A percentile compares a stretch with the other conserved stretches of the same genome.
Evolutionary conservation across 2,329 filamentous ascomycete species (phyloP).

Genomic region (Colletotrichum truncatum): DNA sequence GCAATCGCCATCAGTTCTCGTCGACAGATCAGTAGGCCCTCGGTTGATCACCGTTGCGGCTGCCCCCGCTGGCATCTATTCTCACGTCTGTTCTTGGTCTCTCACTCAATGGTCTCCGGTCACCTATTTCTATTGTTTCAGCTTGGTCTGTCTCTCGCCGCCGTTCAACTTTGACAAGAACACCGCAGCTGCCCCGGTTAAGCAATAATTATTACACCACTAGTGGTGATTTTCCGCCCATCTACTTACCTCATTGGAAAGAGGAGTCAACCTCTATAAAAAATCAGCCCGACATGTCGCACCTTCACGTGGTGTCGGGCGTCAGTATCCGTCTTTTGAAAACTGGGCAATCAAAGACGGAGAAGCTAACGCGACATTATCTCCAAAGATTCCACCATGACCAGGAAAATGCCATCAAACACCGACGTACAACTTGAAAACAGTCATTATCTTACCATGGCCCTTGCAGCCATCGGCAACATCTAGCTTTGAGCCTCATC

Average conservation of each 20-base stretch:
- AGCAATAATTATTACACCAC: too few species aligned
- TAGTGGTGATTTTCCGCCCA: too few species aligned
- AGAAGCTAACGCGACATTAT: conserved; percentile 9
- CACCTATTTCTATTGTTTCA: too few species aligned
- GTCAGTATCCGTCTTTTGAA: conserved; percentile 1
- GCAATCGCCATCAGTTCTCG: too few species aligned
- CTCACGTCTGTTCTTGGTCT: too few species aligned
- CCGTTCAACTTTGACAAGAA: too few species aligned
- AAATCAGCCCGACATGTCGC: conserved; percentile 7
- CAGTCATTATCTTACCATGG: not conserved
- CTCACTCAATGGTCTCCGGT: too few species aligned
- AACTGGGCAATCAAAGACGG: conserved; percentile 10
- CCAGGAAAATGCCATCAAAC: not conserved
- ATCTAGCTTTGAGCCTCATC: not conserved
- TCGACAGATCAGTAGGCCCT: too few species aligned
- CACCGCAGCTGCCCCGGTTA: too few species aligned
- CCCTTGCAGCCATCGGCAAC: not conserved
- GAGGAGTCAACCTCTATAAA: conserved; percentile 12
- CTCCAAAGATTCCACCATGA: not conserved
- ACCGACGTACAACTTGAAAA: not conserved
- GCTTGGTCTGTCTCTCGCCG: too few species aligned
- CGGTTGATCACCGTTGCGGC: too few species aligned
- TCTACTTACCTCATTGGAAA: not conserved
- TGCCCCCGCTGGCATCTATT: too few species aligned
- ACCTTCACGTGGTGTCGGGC: conserved; percentile 13